Base-by-base conservation (phyloP, 2,329 filamentous ascomycete species). In the Orbilia brochopaga region DNA sequence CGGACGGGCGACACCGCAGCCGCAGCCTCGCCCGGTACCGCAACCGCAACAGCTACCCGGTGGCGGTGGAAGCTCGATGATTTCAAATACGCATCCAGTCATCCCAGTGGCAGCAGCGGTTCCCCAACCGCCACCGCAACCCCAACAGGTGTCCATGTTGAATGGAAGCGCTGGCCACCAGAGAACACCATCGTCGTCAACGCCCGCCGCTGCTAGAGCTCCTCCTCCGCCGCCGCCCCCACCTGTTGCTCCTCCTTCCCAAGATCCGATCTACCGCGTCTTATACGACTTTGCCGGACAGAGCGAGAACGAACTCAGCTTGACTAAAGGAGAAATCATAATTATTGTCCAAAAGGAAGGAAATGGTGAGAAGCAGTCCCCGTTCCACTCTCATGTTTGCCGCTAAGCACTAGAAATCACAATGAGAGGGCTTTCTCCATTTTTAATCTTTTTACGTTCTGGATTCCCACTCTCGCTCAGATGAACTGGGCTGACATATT, bases 311-410 rank as follows among this genome's bases (percentile, higher is more conserved):
- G 92, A 97, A 80, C 83, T 99, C 57, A 88, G 89, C 15, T 86
- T 99, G 74, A 85, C 80, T 66, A 88, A 90, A 55, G 92, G 90
- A 56, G 90, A 97, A 74, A 80, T 96, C 54, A 85, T 99, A 59
- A 87, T 95, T 79, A 87, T 99, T 78, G 85, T 95, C n/a, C 89
- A 94, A 78, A 97, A 97, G 80, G 93, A 97, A 80, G 88, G 85
- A 79, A 97, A 97, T 79, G 94, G 93, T 96, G 86, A 80, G 88
- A 79, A 51, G 19, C 13, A 35, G 35, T 46, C 23, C 17, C 21
- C n/a, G 17, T 37, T 32, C 27, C 27, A 56, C 35, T 27, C 50
- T 48, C 56, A 42, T 37, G n/a, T 13, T 44, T 7, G 2, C 30
- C 27, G 52, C 40, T 4, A 48, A 37, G n/a, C 17, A 59, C 19